phyloP scores from a whole-genome alignment of 106 monocot genomes.

The Apostasia ramifera region DNA sequence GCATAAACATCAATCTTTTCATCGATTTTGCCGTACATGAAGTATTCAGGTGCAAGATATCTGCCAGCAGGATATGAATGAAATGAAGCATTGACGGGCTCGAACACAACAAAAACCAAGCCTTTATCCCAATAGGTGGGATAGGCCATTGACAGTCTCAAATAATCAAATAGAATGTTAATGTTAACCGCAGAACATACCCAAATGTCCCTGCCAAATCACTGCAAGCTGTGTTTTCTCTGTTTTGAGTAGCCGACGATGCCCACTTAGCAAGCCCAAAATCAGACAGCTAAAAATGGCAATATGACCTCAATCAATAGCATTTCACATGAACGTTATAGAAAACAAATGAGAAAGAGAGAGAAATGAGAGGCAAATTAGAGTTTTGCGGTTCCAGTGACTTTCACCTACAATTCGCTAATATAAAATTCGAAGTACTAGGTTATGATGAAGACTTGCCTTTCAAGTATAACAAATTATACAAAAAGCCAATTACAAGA shows the following conservation, averaged over 20 bases:
- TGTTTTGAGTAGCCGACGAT: conserved; percentile 20
- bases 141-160: no score
- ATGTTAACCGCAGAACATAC: conserved; percentile 20
- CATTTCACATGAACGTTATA: neutral
- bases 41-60: conserved; percentile 88
- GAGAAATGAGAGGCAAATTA: neutral
- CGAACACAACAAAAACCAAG: no score
- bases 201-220: conserved; percentile 91
- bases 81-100: neutral
- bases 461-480: no score
- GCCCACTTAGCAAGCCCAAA: conserved; percentile 72
- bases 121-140: neutral
- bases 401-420: no score
- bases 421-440: no score
- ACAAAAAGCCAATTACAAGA: no score
- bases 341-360: neutral
- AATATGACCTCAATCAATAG: neutral
- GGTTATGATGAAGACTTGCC: no score
- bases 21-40: conserved; percentile 75
- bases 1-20: conserved; percentile 89
- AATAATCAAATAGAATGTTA: neutral
- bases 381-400: neutral
- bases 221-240: conserved; percentile 21
- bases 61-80: conserved; percentile 17
- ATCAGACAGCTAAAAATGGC: conserved; percentile 54